These are phyloP conservation scores for Bertia moriformis DNA, from an alignment of 2,329 filamentous ascomycete species.

Conservation along the genomic window DNA sequence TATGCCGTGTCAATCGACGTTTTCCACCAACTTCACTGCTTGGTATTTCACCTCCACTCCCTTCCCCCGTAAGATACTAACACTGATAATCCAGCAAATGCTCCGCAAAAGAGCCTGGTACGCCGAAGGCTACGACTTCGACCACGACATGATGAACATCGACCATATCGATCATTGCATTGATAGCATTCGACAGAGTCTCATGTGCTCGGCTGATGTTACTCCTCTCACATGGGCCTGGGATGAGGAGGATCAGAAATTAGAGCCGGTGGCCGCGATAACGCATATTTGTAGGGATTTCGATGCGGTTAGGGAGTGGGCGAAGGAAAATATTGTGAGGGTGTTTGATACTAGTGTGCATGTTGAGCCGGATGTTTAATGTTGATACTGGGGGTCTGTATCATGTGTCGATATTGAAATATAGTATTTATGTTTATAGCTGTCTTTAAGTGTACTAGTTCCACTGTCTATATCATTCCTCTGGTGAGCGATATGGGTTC, in stretches of 20 bases:
- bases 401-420: too few relatives aligned
- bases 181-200: conserved; percentile 6
- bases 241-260: conserved; percentile 1
- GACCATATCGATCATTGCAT: conserved; percentile 7
- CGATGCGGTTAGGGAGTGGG: conserved; percentile 6
- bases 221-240: conserved; percentile 4
- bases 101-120: background rate
- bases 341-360: too few relatives aligned
- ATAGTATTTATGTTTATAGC: too few relatives aligned
- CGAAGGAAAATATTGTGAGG: background rate
- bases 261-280: background rate
- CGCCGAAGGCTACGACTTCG: background rate
- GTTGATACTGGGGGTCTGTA: too few relatives aligned
- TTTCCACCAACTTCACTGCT: background rate
- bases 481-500: too few relatives aligned
- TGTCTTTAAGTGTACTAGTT: too few relatives aligned
- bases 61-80: background rate
- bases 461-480: too few relatives aligned
- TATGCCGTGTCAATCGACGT: background rate
- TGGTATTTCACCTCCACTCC: too few relatives aligned
- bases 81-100: background rate
- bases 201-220: conserved; percentile 7
- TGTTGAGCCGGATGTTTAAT: background rate
- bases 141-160: conserved; percentile 1
- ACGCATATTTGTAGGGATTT: conserved; percentile 8